A percentile compares a stretch with the other conserved stretches of the same genome.
Conservation (phyloP, 1,139 yeast genomes). For the Geotrichum phurueaensis region DNA sequence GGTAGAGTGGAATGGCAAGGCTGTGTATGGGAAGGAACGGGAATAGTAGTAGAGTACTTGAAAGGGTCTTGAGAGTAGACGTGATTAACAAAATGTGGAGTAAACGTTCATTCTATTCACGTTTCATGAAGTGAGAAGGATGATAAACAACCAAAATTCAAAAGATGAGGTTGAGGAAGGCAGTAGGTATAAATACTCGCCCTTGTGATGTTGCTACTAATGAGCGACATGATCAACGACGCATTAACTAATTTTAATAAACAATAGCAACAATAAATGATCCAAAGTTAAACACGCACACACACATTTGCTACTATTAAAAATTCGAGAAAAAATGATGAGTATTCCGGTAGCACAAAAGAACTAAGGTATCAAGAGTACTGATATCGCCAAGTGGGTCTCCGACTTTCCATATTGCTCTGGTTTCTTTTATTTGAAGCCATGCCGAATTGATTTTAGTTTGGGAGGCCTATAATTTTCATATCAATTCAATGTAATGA, state of each 20-base stretch:
- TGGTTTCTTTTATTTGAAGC: no score
- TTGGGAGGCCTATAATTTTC: no score
- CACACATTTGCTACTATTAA: not conserved
- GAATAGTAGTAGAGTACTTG: not conserved
- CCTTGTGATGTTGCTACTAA: not conserved
- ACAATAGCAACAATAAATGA: not conserved
- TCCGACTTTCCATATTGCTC: no score
- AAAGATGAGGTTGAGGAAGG: not conserved
- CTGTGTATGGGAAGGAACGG: not conserved
- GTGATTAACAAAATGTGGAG: not conserved
- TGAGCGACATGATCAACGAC: not conserved
- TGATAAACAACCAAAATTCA: no score
- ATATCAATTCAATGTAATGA: no score
- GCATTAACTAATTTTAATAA: not conserved
- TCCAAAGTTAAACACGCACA: not conserved
- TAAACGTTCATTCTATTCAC: not conserved
- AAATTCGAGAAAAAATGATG: no score
- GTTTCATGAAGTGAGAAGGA: no score
- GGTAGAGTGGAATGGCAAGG: not conserved
- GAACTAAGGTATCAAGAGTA: no score
- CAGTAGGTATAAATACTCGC: not conserved
- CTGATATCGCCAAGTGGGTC: no score
- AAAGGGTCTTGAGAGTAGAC: not conserved
- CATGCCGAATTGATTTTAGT: no score
- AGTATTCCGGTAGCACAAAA: no score